Conservation (phyloP, 202 grass and related monocot genomes). For the Panicum hallii region DNA sequence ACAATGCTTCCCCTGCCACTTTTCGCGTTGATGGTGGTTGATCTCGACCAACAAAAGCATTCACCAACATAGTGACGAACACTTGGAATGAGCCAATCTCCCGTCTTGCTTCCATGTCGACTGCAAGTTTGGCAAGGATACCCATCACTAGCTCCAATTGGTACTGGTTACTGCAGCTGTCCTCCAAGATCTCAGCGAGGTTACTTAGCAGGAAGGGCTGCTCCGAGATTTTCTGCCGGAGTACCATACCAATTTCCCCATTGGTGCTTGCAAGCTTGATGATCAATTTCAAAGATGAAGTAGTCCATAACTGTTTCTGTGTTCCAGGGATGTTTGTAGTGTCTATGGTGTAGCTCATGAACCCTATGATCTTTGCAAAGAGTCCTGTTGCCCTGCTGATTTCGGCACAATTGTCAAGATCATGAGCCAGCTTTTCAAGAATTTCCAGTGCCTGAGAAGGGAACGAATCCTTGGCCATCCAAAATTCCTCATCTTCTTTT, state of each 20-base stretch:
- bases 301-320: neutral
- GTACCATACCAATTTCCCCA: neutral
- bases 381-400: neutral
- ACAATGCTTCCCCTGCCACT: neutral
- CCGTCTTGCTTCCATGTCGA: neutral
- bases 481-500: neutral
- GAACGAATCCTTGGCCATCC: neutral
- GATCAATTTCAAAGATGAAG: constrained; percentile 1
- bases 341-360: neutral
- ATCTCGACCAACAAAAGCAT: neutral
- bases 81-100: neutral
- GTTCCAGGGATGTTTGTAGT: neutral
- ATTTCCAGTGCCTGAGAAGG: neutral
- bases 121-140: too few relatives aligned
- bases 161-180: neutral
- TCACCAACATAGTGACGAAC: neutral
- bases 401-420: constrained; percentile 14
- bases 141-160: neutral
- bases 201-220: constrained; percentile 18
- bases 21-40: too few relatives aligned
- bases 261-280: neutral
- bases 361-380: neutral
- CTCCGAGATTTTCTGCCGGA: neutral
- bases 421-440: constrained; percentile 18
- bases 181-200: neutral